phyloP scores from a whole-genome alignment of 805 yeast species.

The Candida succiphila region DNA sequence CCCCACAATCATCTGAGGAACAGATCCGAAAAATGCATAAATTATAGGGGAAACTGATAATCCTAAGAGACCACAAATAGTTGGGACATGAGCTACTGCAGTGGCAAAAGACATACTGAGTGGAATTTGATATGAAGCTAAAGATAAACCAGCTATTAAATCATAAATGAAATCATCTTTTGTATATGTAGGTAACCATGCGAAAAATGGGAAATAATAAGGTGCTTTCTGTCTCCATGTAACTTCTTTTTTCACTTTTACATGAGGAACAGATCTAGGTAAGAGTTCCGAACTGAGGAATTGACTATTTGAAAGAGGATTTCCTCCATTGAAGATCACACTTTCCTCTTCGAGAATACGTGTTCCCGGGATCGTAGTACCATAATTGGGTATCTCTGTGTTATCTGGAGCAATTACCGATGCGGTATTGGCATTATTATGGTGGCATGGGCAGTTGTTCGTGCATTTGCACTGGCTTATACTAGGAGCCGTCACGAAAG shows the following conservation, averaged over 20 bases:
- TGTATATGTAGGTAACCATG: slow-evolving; percentile 54
- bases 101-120: slow-evolving; percentile 74
- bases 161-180: slow-evolving; percentile 40
- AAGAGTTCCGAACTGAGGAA: background rate
- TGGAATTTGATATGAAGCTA: slow-evolving; percentile 90
- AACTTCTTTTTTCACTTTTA: slow-evolving; percentile 1
- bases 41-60: slow-evolving; percentile 71
- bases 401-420: no score
- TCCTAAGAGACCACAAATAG: slow-evolving; percentile 69
- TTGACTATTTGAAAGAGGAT: background rate
- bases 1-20: slow-evolving; percentile 84
- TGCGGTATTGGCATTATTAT: no score
- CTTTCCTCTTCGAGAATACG: background rate
- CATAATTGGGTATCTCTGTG: no score
- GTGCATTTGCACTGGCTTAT: no score
- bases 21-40: slow-evolving; percentile 72
- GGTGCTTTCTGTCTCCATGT: slow-evolving; percentile 27
- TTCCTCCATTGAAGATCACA: background rate
- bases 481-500: no score
- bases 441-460: no score
- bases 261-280: slow-evolving; percentile 1
- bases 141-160: slow-evolving; percentile 71
- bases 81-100: slow-evolving; percentile 75
- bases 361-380: no score
- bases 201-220: slow-evolving; percentile 56